These are phyloP conservation scores for Apostasia ramifera DNA, from an alignment of 106 monocot genomes.

Conservation along the genomic window DNA sequence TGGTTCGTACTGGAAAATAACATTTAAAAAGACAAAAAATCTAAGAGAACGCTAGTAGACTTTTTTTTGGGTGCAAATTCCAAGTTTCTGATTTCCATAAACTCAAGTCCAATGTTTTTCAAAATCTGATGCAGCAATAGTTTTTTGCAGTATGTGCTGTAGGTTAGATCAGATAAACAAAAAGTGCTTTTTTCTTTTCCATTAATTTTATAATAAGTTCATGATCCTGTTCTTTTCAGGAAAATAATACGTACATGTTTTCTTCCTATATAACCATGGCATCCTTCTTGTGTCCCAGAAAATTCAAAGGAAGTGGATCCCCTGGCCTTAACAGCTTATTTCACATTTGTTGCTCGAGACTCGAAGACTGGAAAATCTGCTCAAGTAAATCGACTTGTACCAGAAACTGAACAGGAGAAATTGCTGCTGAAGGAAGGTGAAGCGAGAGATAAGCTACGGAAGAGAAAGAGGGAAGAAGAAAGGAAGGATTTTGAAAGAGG, in stretches of 20 bases:
- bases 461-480: constrained; percentile 65
- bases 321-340: constrained; percentile 76
- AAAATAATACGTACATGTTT: not conserved
- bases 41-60: too few species aligned
- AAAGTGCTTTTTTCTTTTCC: not conserved
- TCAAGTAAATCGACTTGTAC: constrained; percentile 76
- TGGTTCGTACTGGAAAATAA: too few species aligned
- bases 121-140: not conserved
- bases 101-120: not conserved
- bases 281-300: constrained; percentile 26
- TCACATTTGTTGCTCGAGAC: constrained; percentile 95
- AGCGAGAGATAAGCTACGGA: constrained; percentile 55
- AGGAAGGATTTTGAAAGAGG: constrained; percentile 53
- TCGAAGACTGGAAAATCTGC: constrained; percentile 88
- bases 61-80: too few species aligned
- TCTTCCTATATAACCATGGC: not conserved
- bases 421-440: constrained; percentile 59
- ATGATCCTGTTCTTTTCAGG: too few species aligned
- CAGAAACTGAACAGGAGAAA: constrained; percentile 76
- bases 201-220: not conserved
- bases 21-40: too few species aligned
- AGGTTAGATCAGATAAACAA: too few species aligned
- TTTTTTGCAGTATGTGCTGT: not conserved
- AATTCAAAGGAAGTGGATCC: constrained; percentile 32
- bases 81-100: too few species aligned